Base-by-base conservation (phyloP, 202 grass and related monocot species). In the Eragrostis tef region DNA sequence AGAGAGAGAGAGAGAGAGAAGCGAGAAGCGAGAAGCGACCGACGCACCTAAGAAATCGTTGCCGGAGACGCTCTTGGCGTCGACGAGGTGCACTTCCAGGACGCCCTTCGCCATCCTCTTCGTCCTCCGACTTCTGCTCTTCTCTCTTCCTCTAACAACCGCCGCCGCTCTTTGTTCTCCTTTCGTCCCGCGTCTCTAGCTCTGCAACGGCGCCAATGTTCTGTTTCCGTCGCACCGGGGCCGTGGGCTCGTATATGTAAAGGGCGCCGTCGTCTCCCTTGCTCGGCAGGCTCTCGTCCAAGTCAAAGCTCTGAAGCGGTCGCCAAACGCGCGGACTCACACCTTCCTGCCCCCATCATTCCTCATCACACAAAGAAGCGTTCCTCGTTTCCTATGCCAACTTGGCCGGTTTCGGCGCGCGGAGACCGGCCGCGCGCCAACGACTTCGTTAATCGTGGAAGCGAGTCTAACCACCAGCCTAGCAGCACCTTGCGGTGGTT, bases 21-120 rank as follows among this genome's bases (percentile, higher is more conserved):
- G 3, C 29, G 4, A 45, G 49, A 14, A 17, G 39, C 5, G n/a
- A 21, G 24, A 9, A 16, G 48, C 46, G 31, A 5, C 52, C n/a
- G 8, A 73, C 80, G 64, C 57, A 94, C 96, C 90, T 85, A 94
- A 31, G 63, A 91, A 86, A 88, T 98, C 96, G 65, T 26, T 86
- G 79, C 85, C 87, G 49, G 52, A 52, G 29, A 98, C 82, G 16
- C 88, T 85, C 85, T 90, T 93, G 80, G 92, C 90, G 74, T 93
- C 92, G 51, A 96, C 85, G 44, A 96, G 88, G 65, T 83, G 76
- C 77, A 90, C 86, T 77, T 96, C 90, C 67, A 93, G 85, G n/a
- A 90, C 50, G 39, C 88, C 93, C 29, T 85, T 87, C 43, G 77
- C 88, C 93, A 93, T 96, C 21, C 51, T 34, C 41, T 50, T 69